Conservation (phyloP, 1,284 basidiomycete species). For the Fomitopsis palustris region DNA sequence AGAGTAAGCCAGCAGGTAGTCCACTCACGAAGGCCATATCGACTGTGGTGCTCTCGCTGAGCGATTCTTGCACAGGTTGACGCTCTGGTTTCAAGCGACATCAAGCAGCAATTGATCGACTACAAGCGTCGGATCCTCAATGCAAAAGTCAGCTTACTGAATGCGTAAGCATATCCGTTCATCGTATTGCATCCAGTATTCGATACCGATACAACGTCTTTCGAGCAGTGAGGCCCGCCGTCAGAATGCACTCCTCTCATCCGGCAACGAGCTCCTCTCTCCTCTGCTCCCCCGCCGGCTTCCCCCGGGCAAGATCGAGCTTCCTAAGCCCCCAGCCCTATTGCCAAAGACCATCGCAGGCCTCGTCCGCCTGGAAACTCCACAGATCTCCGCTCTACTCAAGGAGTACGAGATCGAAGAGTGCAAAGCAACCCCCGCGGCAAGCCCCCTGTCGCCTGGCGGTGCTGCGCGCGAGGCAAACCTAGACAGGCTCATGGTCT, state of each 20-base stretch:
- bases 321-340: conserved; percentile 24
- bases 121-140: conserved; percentile 28
- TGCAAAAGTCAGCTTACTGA: conserved; percentile 41
- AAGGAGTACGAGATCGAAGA: conserved; percentile 1
- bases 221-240: conserved; percentile 44
- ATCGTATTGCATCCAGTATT: not conserved
- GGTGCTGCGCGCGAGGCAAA: conserved; percentile 37
- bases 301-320: conserved; percentile 34
- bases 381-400: not conserved
- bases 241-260: conserved; percentile 40
- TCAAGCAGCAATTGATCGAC: conserved; percentile 39
- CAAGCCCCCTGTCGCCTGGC: conserved; percentile 20
- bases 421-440: not conserved
- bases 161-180: conserved; percentile 37
- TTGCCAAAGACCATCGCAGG: not conserved
- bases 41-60: not conserved
- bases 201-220: not conserved
- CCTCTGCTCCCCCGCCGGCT: conserved; percentile 46
- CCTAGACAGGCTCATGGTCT: conserved; percentile 42
- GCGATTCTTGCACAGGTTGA: conserved; percentile 32
- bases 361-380: not conserved
- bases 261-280: conserved; percentile 38
- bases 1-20: conserved; percentile 29
- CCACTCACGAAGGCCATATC: not conserved
- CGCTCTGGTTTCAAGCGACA: conserved; percentile 38